These are phyloP conservation scores for Xylaria venustula DNA, from an alignment of 495 filamentous ascomycete genomes.

Conservation along the genomic window DNA sequence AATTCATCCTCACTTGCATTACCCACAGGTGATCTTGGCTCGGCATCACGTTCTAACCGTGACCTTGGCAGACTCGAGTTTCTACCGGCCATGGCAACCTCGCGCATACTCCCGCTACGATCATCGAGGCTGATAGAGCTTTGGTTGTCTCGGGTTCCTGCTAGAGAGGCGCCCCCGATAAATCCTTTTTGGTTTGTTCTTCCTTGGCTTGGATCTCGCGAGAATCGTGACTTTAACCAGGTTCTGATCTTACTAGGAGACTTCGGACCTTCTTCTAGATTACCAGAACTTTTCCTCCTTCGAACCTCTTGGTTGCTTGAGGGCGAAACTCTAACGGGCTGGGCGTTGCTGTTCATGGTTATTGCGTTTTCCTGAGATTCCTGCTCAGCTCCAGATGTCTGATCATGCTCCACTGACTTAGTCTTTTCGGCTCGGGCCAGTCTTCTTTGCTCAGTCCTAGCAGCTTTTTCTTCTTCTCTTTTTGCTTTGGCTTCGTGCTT, in stretches of 20 bases:
- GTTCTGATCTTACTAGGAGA: constrained; percentile 48
- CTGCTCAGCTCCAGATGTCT: background rate
- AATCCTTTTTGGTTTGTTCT: constrained; percentile 40
- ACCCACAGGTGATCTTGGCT: background rate
- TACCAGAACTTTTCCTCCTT: constrained; percentile 8
- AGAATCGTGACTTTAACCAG: constrained; percentile 60
- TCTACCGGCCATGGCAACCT: constrained; percentile 52
- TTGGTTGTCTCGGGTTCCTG: constrained; percentile 30
- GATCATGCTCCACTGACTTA: constrained; percentile 22
- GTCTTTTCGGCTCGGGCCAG: constrained; percentile 44
- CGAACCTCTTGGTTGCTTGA: constrained; percentile 22
- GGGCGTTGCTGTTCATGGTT: constrained; percentile 17
- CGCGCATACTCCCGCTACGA: constrained; percentile 41
- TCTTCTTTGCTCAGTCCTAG: constrained; percentile 51
- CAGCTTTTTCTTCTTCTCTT: constrained; percentile 45
- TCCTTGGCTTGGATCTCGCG: constrained; percentile 34
- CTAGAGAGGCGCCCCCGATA: constrained; percentile 46
- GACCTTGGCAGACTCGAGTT: background rate
- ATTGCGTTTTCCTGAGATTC: background rate
- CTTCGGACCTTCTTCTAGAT: constrained; percentile 1
- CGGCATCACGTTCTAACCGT: background rate
- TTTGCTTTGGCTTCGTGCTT: too few species aligned
- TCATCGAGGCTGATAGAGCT: constrained; percentile 34
- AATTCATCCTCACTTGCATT: constrained; percentile 18
- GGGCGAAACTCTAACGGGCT: constrained; percentile 2